Base-by-base conservation (phyloP, 345 rosid genomes). In the Abelmoschus esculentus region DNA sequence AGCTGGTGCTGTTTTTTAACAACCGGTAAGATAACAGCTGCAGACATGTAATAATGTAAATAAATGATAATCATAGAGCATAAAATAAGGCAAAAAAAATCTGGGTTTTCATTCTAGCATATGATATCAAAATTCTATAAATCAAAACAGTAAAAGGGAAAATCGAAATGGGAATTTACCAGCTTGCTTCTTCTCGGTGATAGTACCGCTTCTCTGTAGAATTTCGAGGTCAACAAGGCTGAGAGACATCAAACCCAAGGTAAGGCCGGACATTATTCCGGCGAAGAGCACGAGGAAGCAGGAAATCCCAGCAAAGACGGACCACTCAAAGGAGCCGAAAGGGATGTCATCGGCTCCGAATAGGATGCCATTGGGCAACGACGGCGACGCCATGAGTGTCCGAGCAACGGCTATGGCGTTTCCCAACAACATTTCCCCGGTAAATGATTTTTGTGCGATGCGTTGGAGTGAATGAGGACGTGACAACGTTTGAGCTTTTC, bases 1-100 rank as follows among this genome's bases (percentile, higher is more conserved):
- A 90, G 90, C 73, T 88, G 96, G 76, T 90, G 93, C 70, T 86
- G 96, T 79, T 86, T 90, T 60, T 85, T 85, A 62, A 88, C 91
- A 73, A 90, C 96, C 1, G 96, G 96, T 61, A 90, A 76, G 26
- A 90, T 90, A 17, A 81, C 80, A 79, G 93, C 96, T 90, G 61
- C 69, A 75, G 15, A 26, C 22, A 46, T 65, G 56, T 5, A 60
- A 73, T 12, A 14, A 1, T 28, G 17, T 40, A 61, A 34, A 54
- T 18, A 70, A 65, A 52, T 65, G 6, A 40, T 17, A 65, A 40
- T 63, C 15, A 18, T 38, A 38, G 15, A 8, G 12, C 3, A 38
- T 8, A 58, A 64, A 68, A 19, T 9, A 18, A 4, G 50, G 50
- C 1, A 10, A n/a, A 18, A 1, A 57, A 28, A 57, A 26, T 40